These are phyloP conservation scores for Phytophthora pinifolia DNA, from an alignment of 352 stramenopile species.

Conservation along the genomic window DNA sequence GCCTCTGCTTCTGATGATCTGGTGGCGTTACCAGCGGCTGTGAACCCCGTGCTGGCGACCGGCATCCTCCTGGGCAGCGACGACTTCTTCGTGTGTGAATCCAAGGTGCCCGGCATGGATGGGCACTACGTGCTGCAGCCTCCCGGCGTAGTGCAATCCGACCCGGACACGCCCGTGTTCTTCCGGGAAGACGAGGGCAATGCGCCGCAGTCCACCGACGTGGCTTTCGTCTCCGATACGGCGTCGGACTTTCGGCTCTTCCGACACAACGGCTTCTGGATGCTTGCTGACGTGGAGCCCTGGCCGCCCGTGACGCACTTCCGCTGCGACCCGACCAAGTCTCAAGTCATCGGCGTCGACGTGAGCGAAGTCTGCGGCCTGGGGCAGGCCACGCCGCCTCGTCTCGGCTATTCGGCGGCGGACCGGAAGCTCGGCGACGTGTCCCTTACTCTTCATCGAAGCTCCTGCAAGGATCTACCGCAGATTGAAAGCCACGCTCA, in stretches of 20 bases:
- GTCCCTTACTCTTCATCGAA: conserved; percentile 29
- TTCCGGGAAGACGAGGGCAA: conserved; percentile 42
- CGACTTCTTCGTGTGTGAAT: conserved; percentile 63
- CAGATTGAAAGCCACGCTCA: conserved; percentile 5
- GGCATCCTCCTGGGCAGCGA: conserved; percentile 28
- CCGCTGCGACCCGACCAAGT: conserved; percentile 59
- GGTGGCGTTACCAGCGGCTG: neutral
- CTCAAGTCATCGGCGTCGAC: conserved; percentile 26
- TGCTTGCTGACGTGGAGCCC: conserved; percentile 53
- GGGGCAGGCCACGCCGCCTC: conserved; percentile 36
- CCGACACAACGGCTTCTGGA: conserved; percentile 66
- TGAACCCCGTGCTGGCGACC: conserved; percentile 8
- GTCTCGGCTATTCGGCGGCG: conserved; percentile 40
- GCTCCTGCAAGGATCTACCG: conserved; percentile 15
- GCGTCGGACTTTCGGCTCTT: conserved; percentile 54
- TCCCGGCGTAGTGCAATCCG: conserved; percentile 29
- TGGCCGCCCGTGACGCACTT: conserved; percentile 64
- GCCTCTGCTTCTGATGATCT: conserved; percentile 5
- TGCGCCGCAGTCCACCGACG: neutral
- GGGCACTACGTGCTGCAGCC: conserved; percentile 48
- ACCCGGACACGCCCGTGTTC: conserved; percentile 44
- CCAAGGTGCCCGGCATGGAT: conserved; percentile 46
- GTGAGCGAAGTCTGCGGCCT: conserved; percentile 28
- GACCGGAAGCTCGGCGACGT: conserved; percentile 8
- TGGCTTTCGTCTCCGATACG: neutral